Percentiles rank a stretch among this genome's conserved stretches.
phyloP scores from a whole-genome alignment of 2,329 filamentous ascomycete genomes.

The Paraphaeosphaeria sporulosa region DNA sequence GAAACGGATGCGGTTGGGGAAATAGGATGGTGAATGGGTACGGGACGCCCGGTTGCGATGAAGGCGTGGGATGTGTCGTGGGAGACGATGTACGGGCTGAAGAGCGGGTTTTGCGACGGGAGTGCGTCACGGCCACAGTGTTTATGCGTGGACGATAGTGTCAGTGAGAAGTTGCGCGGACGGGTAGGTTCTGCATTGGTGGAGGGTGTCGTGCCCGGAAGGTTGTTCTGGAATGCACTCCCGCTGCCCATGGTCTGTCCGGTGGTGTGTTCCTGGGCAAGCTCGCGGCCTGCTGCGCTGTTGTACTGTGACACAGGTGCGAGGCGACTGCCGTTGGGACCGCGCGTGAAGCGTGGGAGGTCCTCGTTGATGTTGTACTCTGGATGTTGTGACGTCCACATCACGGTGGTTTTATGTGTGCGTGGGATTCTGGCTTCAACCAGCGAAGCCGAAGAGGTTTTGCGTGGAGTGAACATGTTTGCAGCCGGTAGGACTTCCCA shows the following conservation, averaged over 20 bases:
- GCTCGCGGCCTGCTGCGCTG: background rate
- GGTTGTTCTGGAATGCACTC: background rate
- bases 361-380: conserved; percentile 12
- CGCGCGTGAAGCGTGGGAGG: background rate
- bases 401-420: background rate
- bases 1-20: too few relatives aligned
- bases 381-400: conserved; percentile 9
- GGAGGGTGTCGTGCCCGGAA: background rate
- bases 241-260: background rate
- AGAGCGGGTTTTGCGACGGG: background rate
- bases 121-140: background rate
- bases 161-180: background rate
- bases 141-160: background rate
- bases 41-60: background rate
- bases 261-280: background rate
- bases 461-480: background rate
- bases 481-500: too few relatives aligned
- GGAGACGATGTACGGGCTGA: background rate
- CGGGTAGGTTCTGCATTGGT: background rate
- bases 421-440: background rate
- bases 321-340: conserved; percentile 4
- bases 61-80: background rate
- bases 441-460: background rate
- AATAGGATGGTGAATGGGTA: too few relatives aligned
- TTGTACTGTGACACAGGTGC: conserved; percentile 16